Evolutionary conservation across 331 rosid species (phyloP), one percentile per base, ranked within the genome.

Genomic region (Erythrophleum ivorense): DNA sequence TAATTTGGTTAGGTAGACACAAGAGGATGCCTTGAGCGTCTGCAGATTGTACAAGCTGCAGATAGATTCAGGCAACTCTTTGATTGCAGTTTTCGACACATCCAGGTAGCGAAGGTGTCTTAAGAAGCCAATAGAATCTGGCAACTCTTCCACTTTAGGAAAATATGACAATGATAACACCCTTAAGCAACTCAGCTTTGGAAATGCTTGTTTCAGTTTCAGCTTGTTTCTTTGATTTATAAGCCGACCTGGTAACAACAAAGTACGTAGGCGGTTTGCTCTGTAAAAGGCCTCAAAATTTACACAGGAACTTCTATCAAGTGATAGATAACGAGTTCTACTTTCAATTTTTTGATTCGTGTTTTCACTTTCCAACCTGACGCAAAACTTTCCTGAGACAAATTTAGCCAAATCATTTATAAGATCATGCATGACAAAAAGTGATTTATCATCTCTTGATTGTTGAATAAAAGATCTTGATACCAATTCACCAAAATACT

Each of bases 271-370:
- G 33, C 9, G 64, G 68, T n/a, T 57, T n/a, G 29, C 31, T 57
- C 3, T 57, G 31, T 4, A 0, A n/a, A 57, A 2, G 3, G 63
- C n/a, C 8, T 57, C 31, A 4, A 57, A 57, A 9, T 57, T 18
- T 5, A 57, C 63, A 19, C n/a, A 18, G 40, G 40, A 36, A 36
- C 40, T 18, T 0, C 0, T 33, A 2, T 2, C 2, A 12, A 3
- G 12, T 49, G 85, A 73, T 53, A 66, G 2, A 71, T 73, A 78
- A 13, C 83, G 83, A 9, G 80, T 59, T 29, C 34, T 19, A 40
- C 49, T 2, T 29, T 38, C 43, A 46, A 2, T 3, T 46, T 40
- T 0, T 24, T 24, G 29, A 0, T 34, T 3, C 21, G 36, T 0
- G 6, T 24, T 2, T 7, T 31, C 55, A 7, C 9, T 6, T 7